These are phyloP conservation scores for Pseudocercospora fijiensis DNA, from an alignment of 2,329 filamentous ascomycete genomes.

Conservation along the genomic window DNA sequence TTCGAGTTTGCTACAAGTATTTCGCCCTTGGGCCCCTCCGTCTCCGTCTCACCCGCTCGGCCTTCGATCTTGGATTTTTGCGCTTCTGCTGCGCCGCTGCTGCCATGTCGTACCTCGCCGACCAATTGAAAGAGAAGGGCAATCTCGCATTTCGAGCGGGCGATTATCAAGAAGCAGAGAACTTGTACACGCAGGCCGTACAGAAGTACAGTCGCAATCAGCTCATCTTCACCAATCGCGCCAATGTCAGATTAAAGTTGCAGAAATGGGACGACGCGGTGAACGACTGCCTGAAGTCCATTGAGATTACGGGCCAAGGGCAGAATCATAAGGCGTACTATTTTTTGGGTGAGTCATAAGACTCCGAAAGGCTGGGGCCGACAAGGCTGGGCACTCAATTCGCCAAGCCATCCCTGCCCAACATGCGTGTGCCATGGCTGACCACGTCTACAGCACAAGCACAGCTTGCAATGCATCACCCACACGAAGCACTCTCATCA, in stretches of 20 bases:
- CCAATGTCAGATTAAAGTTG: slow-evolving; percentile 76
- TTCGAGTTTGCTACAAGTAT: background rate
- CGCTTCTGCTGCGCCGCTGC: background rate
- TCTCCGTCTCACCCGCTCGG: background rate
- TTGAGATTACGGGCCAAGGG: slow-evolving; percentile 59
- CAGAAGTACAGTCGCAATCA: slow-evolving; percentile 74
- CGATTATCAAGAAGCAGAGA: slow-evolving; percentile 66
- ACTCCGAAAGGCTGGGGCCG: slow-evolving; percentile 18
- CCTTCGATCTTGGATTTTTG: background rate
- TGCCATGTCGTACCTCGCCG: slow-evolving; percentile 40
- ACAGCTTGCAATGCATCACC: slow-evolving; percentile 69
- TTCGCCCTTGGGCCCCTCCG: background rate
- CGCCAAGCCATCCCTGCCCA: background rate
- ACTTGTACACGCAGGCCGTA: slow-evolving; percentile 70
- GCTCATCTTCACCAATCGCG: slow-evolving; percentile 83
- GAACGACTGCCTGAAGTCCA: slow-evolving; percentile 72
- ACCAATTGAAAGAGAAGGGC: slow-evolving; percentile 54
- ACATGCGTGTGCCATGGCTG: background rate
- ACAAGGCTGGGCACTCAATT: slow-evolving; percentile 6
- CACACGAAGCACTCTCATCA: slow-evolving; percentile 68
- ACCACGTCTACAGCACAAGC: slow-evolving; percentile 62
- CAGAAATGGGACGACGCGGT: slow-evolving; percentile 71
- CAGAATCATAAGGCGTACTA: slow-evolving; percentile 69
- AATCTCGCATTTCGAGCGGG: slow-evolving; percentile 65
- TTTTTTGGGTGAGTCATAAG: slow-evolving; percentile 56